Evolutionary conservation across 2,329 filamentous ascomycete genomes (phyloP).

Genomic region (Sclerotinia sclerotiorum): DNA sequence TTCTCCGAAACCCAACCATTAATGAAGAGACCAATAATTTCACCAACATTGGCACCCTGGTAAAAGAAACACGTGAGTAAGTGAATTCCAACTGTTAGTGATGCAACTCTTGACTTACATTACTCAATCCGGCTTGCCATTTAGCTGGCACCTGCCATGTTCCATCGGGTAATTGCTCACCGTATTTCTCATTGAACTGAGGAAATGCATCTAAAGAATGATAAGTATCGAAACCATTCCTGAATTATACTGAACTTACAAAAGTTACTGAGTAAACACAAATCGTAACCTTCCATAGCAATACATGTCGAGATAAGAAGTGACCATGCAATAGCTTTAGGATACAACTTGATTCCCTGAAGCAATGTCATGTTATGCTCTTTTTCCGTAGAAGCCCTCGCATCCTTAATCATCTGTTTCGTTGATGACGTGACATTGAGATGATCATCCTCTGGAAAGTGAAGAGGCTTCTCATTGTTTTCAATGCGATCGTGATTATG

Average conservation of each 20-base stretch:
- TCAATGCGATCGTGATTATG: not conserved
- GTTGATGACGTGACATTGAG: slow-evolving; percentile 19
- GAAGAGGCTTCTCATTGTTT: slow-evolving; percentile 19
- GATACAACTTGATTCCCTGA: slow-evolving; percentile 33
- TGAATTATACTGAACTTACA: slow-evolving; percentile 33
- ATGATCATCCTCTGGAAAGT: slow-evolving; percentile 12
- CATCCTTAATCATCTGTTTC: slow-evolving; percentile 24
- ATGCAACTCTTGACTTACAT: slow-evolving; percentile 23
- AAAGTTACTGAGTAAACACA: slow-evolving; percentile 41
- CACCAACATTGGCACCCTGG: slow-evolving; percentile 35
- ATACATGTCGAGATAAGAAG: slow-evolving; percentile 44
- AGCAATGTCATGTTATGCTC: slow-evolving; percentile 25
- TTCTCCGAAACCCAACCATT: slow-evolving; percentile 51
- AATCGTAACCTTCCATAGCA: slow-evolving; percentile 47
- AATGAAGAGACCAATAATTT: slow-evolving; percentile 48
- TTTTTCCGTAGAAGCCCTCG: slow-evolving; percentile 19
- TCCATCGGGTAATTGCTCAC: slow-evolving; percentile 27
- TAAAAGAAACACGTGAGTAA: slow-evolving; percentile 14
- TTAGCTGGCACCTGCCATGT: slow-evolving; percentile 34
- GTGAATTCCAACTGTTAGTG: not conserved
- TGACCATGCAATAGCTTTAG: slow-evolving; percentile 40
- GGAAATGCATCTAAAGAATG: slow-evolving; percentile 42
- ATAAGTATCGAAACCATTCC: slow-evolving; percentile 13
- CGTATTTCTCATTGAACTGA: slow-evolving; percentile 40
- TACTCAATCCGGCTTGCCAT: slow-evolving; percentile 40